These are phyloP conservation scores for Wakefieldia striispora DNA, from an alignment of 768 basidiomycete genomes.

Conservation along the genomic window DNA sequence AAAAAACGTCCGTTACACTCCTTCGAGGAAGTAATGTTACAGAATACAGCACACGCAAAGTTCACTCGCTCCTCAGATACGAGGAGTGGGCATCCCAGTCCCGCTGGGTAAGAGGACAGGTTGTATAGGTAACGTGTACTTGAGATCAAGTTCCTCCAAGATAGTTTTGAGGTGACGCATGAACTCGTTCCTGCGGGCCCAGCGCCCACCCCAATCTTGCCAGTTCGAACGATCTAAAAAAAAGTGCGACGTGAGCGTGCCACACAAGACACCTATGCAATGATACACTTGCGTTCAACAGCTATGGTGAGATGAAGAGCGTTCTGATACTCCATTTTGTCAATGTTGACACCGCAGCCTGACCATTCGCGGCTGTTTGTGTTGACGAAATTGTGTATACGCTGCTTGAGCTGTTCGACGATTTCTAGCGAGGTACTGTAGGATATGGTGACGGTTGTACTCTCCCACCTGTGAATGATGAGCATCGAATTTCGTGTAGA, in stretches of 20 bases:
- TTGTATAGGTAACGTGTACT: slow-evolving; percentile 70
- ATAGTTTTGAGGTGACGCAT: slow-evolving; percentile 72
- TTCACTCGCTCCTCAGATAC: not conserved
- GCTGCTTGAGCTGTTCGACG: slow-evolving; percentile 62
- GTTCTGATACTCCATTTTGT: slow-evolving; percentile 79
- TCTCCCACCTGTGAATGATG: slow-evolving; percentile 52
- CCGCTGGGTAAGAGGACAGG: slow-evolving; percentile 54
- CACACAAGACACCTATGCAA: not conserved
- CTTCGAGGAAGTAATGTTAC: not conserved
- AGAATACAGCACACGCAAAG: not conserved
- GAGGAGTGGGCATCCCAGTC: not conserved
- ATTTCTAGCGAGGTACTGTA: slow-evolving; percentile 71
- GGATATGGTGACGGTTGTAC: slow-evolving; percentile 60
- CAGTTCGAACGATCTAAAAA: slow-evolving; percentile 69
- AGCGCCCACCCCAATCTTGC: slow-evolving; percentile 86
- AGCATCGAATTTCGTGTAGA: slow-evolving; percentile 1
- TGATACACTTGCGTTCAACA: slow-evolving; percentile 60
- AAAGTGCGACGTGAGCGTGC: not conserved
- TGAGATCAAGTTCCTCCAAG: slow-evolving; percentile 72
- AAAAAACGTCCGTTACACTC: not conserved
- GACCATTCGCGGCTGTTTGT: slow-evolving; percentile 76
- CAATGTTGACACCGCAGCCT: slow-evolving; percentile 59
- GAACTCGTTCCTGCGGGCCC: slow-evolving; percentile 70
- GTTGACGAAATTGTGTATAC: slow-evolving; percentile 56
- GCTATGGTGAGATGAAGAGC: slow-evolving; percentile 63